Evolutionary conservation across 2,329 filamentous ascomycete genomes (phyloP), one percentile per base, ranked within the genome.

Genomic region (Eutypa lata): DNA sequence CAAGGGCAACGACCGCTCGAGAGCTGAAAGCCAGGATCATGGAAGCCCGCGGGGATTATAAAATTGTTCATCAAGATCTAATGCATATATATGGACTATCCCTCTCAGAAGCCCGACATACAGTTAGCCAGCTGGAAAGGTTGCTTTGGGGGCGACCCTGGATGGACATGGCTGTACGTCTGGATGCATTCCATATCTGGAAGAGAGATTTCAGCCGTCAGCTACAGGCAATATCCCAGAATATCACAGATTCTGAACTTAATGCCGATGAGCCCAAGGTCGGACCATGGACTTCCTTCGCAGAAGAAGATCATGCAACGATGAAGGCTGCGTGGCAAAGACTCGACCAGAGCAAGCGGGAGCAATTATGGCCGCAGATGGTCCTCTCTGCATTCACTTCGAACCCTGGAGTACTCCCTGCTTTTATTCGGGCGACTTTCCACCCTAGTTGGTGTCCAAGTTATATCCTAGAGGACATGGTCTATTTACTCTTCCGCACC

Each of bases 381-480:
- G 43, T 66, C 8, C 48, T 58, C 22, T 62, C 59, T 19, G 50
- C 58, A 2, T 53, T 66, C 18, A 47, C 50, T 14, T 56, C 57
- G 24, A 60, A 57, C n/a, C 56, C 59, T 7, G 33, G 48, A n/a
- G 31, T 49, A 6, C 33, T 68, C 13, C 49, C 52, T 4, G 47
- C 51, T 38, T 59, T 68, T 19, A 51, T 68, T 21, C 50, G 53
- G 6, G 54, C 56, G 16, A 67, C 65, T 10, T 66, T 67, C 44
- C 53, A 66, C 33, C 48, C 64, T 31, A 55, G 58, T 5, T 62
- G 58, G 60, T 65, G 65, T 43, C 62, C 65, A 46, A 63, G 53
- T 44, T 69, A 68, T 47, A 50, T 68, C 22, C 50, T 67, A 18
- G 67, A 68, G 43, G 67, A 69, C 51, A 22, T 58, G 7, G 42